phyloP scores from a whole-genome alignment of 2,329 filamentous ascomycete genomes.

The Sordariomycetes sp. region DNA sequence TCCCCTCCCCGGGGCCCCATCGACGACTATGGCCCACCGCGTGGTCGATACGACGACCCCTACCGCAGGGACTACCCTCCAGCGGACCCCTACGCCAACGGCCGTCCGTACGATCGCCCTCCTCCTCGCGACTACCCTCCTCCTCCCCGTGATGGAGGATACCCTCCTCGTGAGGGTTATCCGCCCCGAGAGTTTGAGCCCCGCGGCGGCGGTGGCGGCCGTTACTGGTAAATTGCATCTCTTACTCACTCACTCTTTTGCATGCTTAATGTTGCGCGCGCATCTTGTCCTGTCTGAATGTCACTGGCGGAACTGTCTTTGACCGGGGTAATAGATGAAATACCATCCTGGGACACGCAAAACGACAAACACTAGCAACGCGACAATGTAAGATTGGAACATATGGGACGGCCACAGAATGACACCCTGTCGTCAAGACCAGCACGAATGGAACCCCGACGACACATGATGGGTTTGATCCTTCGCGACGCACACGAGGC shows the following conservation, averaged over 20 bases:
- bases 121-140: slow-evolving; percentile 41
- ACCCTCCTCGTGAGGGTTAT: slow-evolving; percentile 30
- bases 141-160: slow-evolving; percentile 21
- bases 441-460: too few species aligned
- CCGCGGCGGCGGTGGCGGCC: slow-evolving; percentile 37
- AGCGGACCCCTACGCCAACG: slow-evolving; percentile 49
- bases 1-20: slow-evolving; percentile 70
- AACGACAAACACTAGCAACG: too few species aligned
- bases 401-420: too few species aligned
- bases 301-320: slow-evolving; percentile 22
- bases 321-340: slow-evolving; percentile 25
- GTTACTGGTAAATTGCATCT: slow-evolving; percentile 37
- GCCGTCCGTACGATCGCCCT: slow-evolving; percentile 46
- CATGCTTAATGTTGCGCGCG: slow-evolving; percentile 3
- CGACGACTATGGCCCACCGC: slow-evolving; percentile 62
- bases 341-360: slow-evolving; percentile 5
- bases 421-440: too few species aligned
- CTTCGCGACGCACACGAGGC: too few species aligned
- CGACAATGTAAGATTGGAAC: neutral
- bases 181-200: slow-evolving; percentile 13
- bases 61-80: slow-evolving; percentile 63
- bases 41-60: slow-evolving; percentile 66
- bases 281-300: neutral
- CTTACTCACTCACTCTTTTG: slow-evolving; percentile 12
- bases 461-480: too few species aligned